Base-by-base conservation (phyloP, 2,329 filamentous ascomycete species). In the Bipolaris oryzae region DNA sequence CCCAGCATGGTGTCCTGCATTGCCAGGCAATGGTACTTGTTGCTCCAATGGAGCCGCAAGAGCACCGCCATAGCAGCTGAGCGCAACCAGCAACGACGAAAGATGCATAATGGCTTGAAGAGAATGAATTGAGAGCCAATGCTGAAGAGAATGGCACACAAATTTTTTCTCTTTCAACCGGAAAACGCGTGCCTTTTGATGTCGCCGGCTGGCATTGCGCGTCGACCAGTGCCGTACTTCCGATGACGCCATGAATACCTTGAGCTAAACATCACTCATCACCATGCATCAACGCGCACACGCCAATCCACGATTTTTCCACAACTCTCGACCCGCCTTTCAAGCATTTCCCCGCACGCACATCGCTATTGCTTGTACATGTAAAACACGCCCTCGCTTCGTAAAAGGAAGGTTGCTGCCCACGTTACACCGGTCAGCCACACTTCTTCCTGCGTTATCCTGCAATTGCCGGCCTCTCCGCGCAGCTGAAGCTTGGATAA, bases 211-310 rank as follows among this genome's bases (percentile, higher is more conserved):
- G 31, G 39, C 49, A 31, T 51, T 49, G 54, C 56, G 55, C 49
- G 50, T 57, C 13, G 23, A 18, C 31, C 50, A 35, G 53, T 62
- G 60, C 60, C 60, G 61, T 43, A 76, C 10, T 53, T 73, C 73
- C 57, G 74, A 79, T 76, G 75, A 79, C 60, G 78, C 57, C 74
- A 79, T 76, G 75, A 78, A 60, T 77, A 45, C 41, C 34, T 33
- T 31, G 38, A 43, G 28, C 55, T 47, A 52, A 41, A 33, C 50
- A 57, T 50, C 58, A 58, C 28, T 51, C 54, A 35, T 43, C 50
- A 45, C 31, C 33, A 25, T 47, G 20, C 45, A 33, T 35, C 50
- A 54, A 60, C 58, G 57, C 60, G 55, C 16, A 60, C 63, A 55
- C 60, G 43, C 43, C 33, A 53, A 57, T 54, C 38, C 49, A 60